These are phyloP conservation scores for Lathyrus aphaca DNA, from an alignment of 306 rosid genomes.

Conservation along the genomic window DNA sequence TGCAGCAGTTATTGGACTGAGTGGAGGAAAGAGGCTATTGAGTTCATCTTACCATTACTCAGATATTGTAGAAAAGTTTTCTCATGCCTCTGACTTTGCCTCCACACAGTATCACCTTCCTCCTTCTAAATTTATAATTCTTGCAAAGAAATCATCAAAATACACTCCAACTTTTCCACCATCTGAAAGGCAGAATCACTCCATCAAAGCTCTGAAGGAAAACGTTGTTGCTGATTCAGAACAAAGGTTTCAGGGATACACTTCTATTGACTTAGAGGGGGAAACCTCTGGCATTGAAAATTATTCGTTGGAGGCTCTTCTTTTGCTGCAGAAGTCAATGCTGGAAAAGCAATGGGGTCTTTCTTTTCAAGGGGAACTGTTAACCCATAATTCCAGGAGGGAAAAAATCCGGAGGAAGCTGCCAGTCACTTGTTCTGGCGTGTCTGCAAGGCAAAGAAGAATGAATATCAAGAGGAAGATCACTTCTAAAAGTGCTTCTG, in stretches of 20 bases:
- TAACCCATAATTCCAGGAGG: conserved; percentile 34
- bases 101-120: conserved; percentile 56
- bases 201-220: conserved; percentile 75
- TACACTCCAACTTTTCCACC: conserved; percentile 53
- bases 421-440: conserved; percentile 85
- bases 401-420: conserved; percentile 46
- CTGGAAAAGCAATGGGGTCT: conserved; percentile 97
- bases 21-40: conserved; percentile 84
- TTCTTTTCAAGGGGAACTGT: conserved; percentile 58
- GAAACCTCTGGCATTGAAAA: conserved; percentile 55
- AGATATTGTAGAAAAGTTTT: conserved; percentile 70
- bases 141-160: conserved; percentile 62
- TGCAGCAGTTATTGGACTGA: conserved; percentile 86
- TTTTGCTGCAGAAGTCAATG: conserved; percentile 90
- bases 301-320: conserved; percentile 79
- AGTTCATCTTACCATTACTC: conserved; percentile 74
- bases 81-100: conserved; percentile 55
- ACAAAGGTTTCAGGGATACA: conserved; percentile 48
- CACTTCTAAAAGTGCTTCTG: conserved; percentile 35
- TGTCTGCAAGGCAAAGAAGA: conserved; percentile 96
- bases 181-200: conserved; percentile 47
- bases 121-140: conserved; percentile 52
- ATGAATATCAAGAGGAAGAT: conserved; percentile 55
- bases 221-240: conserved; percentile 48
- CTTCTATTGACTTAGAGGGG: conserved; percentile 50